A percentile compares a stretch with the other conserved stretches of the same genome.
phyloP scores from a whole-genome alignment of 169 alveolate genomes.

The Besnoitia besnoiti region DNA sequence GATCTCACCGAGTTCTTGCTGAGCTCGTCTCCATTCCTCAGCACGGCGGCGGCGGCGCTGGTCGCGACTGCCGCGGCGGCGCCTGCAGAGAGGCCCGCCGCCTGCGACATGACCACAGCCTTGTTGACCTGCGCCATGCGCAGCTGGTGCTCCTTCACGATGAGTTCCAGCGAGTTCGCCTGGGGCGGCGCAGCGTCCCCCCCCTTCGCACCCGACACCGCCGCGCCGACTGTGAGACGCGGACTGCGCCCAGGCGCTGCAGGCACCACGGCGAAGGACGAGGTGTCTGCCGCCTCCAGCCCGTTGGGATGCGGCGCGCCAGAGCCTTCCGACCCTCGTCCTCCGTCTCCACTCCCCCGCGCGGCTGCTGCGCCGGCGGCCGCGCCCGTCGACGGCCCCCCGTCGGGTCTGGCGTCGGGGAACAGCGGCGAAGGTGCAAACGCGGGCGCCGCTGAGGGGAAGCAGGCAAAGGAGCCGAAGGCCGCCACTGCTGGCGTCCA shows the following conservation, averaged over 20 bases:
- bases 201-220: no score
- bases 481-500: neutral
- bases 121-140: neutral
- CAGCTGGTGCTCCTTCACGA: neutral
- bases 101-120: neutral
- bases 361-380: no score
- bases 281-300: no score
- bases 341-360: no score
- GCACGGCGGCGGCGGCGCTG: neutral
- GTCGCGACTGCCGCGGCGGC: neutral
- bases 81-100: neutral
- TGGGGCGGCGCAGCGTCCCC: neutral
- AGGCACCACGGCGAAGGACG: no score
- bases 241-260: no score
- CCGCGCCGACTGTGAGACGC: no score
- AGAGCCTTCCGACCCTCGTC: no score
- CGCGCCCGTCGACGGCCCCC: no score
- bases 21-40: neutral
- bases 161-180: neutral
- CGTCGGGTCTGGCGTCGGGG: neutral
- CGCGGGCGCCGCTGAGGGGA: neutral
- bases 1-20: neutral
- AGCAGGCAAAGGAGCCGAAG: neutral
- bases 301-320: no score
- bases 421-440: neutral